phyloP scores from a whole-genome alignment of 148 eudicot species.

The Camellia sinensis region DNA sequence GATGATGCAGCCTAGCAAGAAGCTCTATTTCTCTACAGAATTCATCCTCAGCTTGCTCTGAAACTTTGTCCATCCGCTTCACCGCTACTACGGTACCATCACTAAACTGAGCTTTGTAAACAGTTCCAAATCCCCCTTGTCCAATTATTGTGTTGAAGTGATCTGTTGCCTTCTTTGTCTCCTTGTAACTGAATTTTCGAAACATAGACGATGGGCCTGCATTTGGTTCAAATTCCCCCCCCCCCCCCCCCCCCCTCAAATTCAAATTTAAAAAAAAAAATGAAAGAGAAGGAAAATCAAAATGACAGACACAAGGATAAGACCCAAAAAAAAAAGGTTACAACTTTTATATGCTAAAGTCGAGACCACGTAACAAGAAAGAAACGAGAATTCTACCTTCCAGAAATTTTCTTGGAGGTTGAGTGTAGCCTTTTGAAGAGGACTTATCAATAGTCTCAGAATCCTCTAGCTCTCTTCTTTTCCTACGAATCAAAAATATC shows the following conservation, averaged over 20 bases:
- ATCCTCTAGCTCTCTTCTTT: constrained; percentile 69
- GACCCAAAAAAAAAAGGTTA: not conserved
- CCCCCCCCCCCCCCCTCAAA: not conserved
- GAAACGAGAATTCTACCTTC: constrained; percentile 51
- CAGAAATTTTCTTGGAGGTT: constrained; percentile 48
- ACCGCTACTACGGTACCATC: constrained; percentile 76
- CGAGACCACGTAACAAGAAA: not conserved
- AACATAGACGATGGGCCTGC: constrained; percentile 74
- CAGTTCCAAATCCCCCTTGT: constrained; percentile 93
- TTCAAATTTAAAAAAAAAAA: not conserved
- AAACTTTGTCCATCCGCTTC: constrained; percentile 75
- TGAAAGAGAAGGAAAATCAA: not conserved
- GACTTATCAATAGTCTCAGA: constrained; percentile 40
- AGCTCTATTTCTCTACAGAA: constrained; percentile 93
- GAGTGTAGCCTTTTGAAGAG: constrained; percentile 39
- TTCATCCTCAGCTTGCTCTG: constrained; percentile 91
- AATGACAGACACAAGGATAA: not conserved
- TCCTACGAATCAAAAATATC: constrained; percentile 62
- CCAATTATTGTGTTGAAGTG: constrained; percentile 74
- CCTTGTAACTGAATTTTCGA: constrained; percentile 71
- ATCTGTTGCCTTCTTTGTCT: constrained; percentile 77
- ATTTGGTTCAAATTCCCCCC: constrained; percentile 17
- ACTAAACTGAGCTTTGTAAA: constrained; percentile 73
- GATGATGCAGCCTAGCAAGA: constrained; percentile 90
- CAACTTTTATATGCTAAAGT: not conserved